Conservation (phyloP, 1,284 basidiomycete species). For the Cystobasidium sp. region DNA sequence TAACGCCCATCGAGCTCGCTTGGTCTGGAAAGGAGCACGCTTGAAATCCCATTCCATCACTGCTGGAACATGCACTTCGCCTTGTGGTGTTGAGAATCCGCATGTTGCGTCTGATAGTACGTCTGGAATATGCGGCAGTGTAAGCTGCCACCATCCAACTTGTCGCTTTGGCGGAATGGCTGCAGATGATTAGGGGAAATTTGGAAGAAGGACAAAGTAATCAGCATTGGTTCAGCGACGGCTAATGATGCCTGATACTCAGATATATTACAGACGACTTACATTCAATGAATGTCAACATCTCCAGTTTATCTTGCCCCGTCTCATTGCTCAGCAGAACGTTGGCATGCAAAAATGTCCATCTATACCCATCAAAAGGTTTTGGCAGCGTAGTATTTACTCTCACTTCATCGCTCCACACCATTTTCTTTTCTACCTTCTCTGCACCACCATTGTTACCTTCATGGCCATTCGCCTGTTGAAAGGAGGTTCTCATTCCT, state of each 20-base stretch:
- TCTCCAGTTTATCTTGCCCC: conserved; percentile 5
- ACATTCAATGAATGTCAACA: conserved; percentile 30
- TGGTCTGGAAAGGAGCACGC: conserved; percentile 15
- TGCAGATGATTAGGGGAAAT: not conserved
- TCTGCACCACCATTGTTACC: not conserved
- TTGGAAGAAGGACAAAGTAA: not conserved
- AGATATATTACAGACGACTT: not conserved
- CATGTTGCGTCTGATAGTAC: not conserved
- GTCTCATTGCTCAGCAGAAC: conserved; percentile 12
- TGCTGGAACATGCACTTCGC: not conserved
- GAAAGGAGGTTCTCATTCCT: not conserved
- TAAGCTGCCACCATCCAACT: conserved; percentile 17
- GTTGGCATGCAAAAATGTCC: conserved; percentile 38
- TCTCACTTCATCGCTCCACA: conserved; percentile 1
- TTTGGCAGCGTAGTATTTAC: conserved; percentile 22
- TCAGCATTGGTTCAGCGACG: not conserved
- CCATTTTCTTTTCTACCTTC: not conserved
- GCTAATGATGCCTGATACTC: not conserved
- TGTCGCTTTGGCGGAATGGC: not conserved
- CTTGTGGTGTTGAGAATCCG: conserved; percentile 1
- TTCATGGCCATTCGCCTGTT: not conserved
- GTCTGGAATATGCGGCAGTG: conserved; percentile 1
- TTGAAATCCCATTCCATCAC: conserved; percentile 19
- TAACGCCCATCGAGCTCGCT: conserved; percentile 21
- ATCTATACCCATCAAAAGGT: conserved; percentile 30